Evolutionary conservation across 1,284 basidiomycete species (phyloP), one percentile per base, ranked within the genome.

Genomic region (Cronartium ribicola): DNA sequence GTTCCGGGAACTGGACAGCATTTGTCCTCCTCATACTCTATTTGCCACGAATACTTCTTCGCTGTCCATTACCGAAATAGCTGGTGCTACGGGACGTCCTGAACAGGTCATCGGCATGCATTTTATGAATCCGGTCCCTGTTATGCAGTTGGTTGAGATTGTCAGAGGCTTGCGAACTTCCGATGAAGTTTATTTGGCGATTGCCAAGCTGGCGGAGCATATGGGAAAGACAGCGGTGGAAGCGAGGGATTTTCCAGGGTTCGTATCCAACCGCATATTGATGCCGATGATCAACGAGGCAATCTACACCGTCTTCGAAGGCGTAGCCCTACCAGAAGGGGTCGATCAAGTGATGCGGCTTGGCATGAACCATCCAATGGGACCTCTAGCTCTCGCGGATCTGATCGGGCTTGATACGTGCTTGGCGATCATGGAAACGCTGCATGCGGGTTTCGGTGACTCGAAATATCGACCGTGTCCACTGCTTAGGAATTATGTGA

Each of bases 321-420:
- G 93, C 5, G 87, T 90, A 29, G 94, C 93, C 0, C 91, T 91
- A 1, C 87, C 90, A 59, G 93, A 97, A 75, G 93, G 98, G 80
- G 97, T 98, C 77, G 95, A 98, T 83, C 92, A 89, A 77, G 96
- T 92, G 0, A 86, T 98, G 71, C 89, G 88, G 79, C 84, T 96
- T 17, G 95, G 94, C 63, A 97, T 96, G 92, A 90, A 89, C 76
- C 94, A 97, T 80, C 94, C 94, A 0, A 96, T 96, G 92, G 94
- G 94, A 14, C 81, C 80, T 2, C 75, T 82, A 14, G 76, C 73
- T 7, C 75, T 82, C 36, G 81, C 82, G 5, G 90, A 92, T 80
- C 90, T 92, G 90, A 76, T 70, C 59, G 64, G 65, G 41, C 48
- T 70, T 14, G 64, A 75, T 22, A 67, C 60, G 4, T 60, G 62